Conservation (phyloP, 768 basidiomycete genomes). For the Suillus subluteus region DNA sequence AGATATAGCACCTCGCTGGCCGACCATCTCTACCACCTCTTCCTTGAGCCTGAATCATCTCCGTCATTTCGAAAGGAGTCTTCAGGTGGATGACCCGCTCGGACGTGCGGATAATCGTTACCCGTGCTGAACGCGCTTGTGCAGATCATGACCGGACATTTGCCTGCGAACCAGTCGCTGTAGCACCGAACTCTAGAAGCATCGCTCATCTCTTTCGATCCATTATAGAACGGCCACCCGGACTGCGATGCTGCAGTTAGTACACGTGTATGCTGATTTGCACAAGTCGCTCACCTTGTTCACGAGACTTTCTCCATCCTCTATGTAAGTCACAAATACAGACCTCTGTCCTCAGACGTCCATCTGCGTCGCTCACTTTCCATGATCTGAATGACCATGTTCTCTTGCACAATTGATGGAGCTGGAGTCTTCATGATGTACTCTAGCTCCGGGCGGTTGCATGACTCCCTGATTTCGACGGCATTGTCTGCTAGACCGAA, state of each 20-base stretch:
- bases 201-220: conserved; percentile 12
- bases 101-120: conserved; percentile 27
- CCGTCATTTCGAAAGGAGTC: conserved; percentile 25
- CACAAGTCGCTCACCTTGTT: neutral
- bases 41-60: conserved; percentile 24
- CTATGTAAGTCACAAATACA: conserved; percentile 19
- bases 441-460: conserved; percentile 21
- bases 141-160: conserved; percentile 15
- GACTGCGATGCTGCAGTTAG: neutral
- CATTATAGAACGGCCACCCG: conserved; percentile 20
- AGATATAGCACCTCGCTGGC: neutral
- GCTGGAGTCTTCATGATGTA: conserved; percentile 4
- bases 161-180: conserved; percentile 16
- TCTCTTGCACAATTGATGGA: fast-evolving
- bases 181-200: neutral
- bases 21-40: conserved; percentile 22
- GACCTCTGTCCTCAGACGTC: neutral
- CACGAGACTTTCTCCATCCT: neutral
- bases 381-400: neutral
- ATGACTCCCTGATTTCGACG: neutral
- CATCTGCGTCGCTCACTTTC: neutral
- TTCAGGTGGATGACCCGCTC: conserved; percentile 24
- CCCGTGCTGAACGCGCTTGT: conserved; percentile 33
- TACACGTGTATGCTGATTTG: neutral
- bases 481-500: conserved; percentile 15